Base-by-base conservation (phyloP, 768 basidiomycete genomes). In the Leccinellum luteum region DNA sequence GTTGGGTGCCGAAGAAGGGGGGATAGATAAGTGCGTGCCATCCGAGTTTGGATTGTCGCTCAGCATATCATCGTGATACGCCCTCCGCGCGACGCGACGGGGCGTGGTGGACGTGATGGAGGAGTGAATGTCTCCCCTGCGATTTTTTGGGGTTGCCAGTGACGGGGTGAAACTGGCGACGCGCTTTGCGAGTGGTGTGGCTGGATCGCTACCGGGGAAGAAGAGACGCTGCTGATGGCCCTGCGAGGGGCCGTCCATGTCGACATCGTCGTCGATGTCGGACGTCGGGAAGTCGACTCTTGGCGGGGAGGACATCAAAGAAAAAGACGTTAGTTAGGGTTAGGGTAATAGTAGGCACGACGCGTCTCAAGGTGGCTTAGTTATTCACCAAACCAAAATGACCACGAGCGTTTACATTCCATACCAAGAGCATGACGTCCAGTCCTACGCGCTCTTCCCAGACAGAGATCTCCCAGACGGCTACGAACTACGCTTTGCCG, bases 251-350 rank as follows among this genome's bases (percentile, higher is more conserved):
- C 70, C 76, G 28, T 73, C 76, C 83, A 85, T 84, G n/a, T 82
- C 74, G 30, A 81, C 74, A 68, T 84, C 81, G 52, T 86, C 74
- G 59, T 86, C 74, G 60, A 73, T 63, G 48, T 76, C 86, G 6
- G 85, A 86, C 1, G 84, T 78, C 4, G 85, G 85, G 65, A 86
- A 86, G 62, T 87, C 84, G 38, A 86, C 70, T 32, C 79, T 75
- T 19, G 85, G 85, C 25, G 85, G 85, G 43, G 85, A 87, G 8
- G 85, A 86, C 85, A 87, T 87, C 21, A 41, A 17, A 54, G 61
- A 57, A n/a, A 41, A 17, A 54, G 61, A 57, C 17, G 41, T 43
- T 19, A 8, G n/a, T 41, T 43, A 43, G 41, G 32, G 47, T 19
- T 43, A 43, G 41, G 41, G 41, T n/a, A n/a, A n/a, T n/a, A n/a